These are phyloP conservation scores for Artemisia annua DNA, from an alignment of 129 eudicot genomes.

Conservation along the genomic window DNA sequence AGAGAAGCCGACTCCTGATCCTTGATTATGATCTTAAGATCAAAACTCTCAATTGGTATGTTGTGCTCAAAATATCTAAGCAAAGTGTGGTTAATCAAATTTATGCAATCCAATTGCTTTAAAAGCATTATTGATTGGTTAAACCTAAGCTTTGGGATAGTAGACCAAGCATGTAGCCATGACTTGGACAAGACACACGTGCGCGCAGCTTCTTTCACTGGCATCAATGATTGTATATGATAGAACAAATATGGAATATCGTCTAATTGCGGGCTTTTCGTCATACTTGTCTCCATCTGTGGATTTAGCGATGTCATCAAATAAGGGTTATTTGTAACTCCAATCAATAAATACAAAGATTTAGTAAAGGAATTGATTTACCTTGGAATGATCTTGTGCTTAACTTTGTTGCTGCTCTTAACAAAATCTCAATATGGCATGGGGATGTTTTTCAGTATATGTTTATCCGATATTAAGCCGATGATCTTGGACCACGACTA, in stretches of 20 bases:
- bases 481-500: too few species aligned
- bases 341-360: too few species aligned
- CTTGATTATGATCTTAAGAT: not conserved
- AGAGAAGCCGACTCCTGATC: not conserved
- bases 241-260: slow-evolving; percentile 6
- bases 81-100: not conserved
- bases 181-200: slow-evolving; percentile 1
- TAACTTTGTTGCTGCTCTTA: too few species aligned
- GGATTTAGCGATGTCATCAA: too few species aligned
- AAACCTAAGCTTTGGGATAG: slow-evolving; percentile 16
- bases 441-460: too few species aligned
- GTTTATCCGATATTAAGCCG: too few species aligned
- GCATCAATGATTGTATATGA: not conserved
- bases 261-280: too few species aligned
- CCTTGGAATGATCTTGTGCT: too few species aligned
- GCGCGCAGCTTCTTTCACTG: slow-evolving; percentile 5
- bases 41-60: not conserved
- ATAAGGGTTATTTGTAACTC: too few species aligned
- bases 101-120: not conserved
- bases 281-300: too few species aligned
- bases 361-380: too few species aligned
- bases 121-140: not conserved
- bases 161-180: slow-evolving; percentile 17
- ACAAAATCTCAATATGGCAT: too few species aligned
- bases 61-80: not conserved